Conservation (phyloP, 495 filamentous ascomycete species). For the Hamigera avellanea region DNA sequence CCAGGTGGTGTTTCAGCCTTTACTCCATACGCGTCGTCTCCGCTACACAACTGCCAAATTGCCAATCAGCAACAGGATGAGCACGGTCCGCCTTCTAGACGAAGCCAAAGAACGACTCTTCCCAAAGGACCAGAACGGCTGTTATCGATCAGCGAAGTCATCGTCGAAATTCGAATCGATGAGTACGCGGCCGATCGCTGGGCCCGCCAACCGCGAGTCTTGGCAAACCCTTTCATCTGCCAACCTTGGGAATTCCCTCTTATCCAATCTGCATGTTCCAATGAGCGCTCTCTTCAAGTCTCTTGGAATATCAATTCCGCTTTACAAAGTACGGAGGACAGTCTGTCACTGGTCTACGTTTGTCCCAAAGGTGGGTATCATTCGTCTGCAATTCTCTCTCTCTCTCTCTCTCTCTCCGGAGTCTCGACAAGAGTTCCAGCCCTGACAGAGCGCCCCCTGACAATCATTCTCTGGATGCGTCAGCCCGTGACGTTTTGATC, state of each 20-base stretch:
- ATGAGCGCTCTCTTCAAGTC: no score
- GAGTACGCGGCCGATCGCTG: slow-evolving; percentile 12
- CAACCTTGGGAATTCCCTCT: neutral
- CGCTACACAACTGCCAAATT: neutral
- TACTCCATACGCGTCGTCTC: neutral
- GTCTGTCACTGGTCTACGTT: no score
- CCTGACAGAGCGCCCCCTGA: slow-evolving; percentile 10
- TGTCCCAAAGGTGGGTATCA: no score
- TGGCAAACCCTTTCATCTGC: slow-evolving; percentile 4
- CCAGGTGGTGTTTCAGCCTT: no score
- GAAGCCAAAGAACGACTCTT: neutral
- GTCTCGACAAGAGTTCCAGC: no score
- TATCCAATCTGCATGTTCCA: neutral
- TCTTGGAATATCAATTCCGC: no score
- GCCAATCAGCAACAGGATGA: neutral
- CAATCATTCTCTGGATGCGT: slow-evolving; percentile 15
- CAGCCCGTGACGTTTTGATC: slow-evolving; percentile 18
- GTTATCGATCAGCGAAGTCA: no score
- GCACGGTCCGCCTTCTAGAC: neutral
- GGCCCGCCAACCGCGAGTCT: slow-evolving; percentile 6
- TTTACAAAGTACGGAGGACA: no score
- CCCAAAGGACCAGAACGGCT: no score
- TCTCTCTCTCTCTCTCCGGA: no score
- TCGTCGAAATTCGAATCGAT: neutral
- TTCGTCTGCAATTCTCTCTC: no score